A percentile compares a stretch with the other conserved stretches of the same genome.
Evolutionary conservation across 176 grass and related monocot genomes (phyloP).

Genomic region (Aechmea fasciata): DNA sequence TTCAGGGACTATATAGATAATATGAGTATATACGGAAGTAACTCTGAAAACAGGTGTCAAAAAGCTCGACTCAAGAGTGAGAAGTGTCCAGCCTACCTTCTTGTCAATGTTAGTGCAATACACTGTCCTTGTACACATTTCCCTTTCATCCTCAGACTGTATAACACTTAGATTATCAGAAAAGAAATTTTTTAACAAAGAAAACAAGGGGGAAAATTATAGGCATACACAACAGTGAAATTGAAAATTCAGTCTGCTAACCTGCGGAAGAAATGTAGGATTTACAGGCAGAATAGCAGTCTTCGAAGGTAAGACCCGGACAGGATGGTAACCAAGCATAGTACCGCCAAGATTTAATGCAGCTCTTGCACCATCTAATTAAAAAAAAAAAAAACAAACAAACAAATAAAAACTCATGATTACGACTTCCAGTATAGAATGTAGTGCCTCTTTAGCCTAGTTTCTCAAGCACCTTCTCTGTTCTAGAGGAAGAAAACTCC

Average conservation of each 20-base stretch:
- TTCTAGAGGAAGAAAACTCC: too few species aligned
- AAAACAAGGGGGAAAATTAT: background rate
- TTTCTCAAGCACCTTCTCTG: too few species aligned
- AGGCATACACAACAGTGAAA: slow-evolving; percentile 1
- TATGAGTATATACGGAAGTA: too few species aligned
- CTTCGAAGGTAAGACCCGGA: slow-evolving; percentile 30
- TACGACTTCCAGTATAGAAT: background rate
- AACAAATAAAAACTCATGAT: background rate
- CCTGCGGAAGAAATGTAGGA: slow-evolving; percentile 39
- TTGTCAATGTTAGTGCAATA: slow-evolving; percentile 43
- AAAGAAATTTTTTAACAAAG: background rate
- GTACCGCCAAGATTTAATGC: slow-evolving; percentile 23
- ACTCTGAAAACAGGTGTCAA: too few species aligned
- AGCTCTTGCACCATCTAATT: slow-evolving; percentile 28
- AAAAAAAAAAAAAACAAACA: background rate
- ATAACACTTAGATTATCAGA: background rate
- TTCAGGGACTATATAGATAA: too few species aligned
- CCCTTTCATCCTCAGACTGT: slow-evolving; percentile 39
- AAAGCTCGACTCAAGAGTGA: background rate
- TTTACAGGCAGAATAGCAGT: slow-evolving; percentile 50
- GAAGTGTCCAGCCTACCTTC: slow-evolving; percentile 10
- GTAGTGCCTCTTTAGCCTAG: background rate
- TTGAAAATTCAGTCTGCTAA: background rate
- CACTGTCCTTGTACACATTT: slow-evolving; percentile 36
- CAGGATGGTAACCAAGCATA: slow-evolving; percentile 15